phyloP scores from a whole-genome alignment of 805 yeast genomes.

The Teunomyces kruisii region DNA sequence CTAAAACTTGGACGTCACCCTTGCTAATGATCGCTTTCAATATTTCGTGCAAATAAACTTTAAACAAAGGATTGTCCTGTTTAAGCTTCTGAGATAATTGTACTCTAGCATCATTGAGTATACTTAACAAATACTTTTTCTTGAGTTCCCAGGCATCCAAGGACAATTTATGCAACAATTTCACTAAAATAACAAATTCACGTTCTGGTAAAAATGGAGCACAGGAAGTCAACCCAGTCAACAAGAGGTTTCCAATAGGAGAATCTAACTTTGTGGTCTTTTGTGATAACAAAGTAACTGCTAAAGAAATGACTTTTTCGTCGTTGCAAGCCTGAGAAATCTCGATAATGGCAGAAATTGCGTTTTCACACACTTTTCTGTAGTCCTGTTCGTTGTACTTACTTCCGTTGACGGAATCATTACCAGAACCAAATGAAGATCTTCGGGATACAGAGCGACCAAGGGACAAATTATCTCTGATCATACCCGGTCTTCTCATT shows the following conservation, averaged over 20 bases:
- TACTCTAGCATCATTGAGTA: slow-evolving; percentile 52
- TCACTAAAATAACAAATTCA: slow-evolving; percentile 65
- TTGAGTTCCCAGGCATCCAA: slow-evolving; percentile 43
- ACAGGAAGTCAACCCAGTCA: slow-evolving; percentile 62
- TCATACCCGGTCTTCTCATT: slow-evolving; percentile 17
- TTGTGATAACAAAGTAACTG: slow-evolving; percentile 80
- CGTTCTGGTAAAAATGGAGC: slow-evolving; percentile 61
- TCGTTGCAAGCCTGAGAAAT: slow-evolving; percentile 68
- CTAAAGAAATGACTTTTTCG: slow-evolving; percentile 69
- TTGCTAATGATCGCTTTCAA: slow-evolving; percentile 65
- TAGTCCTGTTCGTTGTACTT: slow-evolving; percentile 32
- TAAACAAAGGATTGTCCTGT: slow-evolving; percentile 44
- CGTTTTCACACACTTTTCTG: slow-evolving; percentile 54
- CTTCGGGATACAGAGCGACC: slow-evolving; percentile 10
- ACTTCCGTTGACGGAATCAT: background rate
- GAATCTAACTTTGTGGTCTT: slow-evolving; percentile 54
- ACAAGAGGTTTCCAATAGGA: slow-evolving; percentile 53
- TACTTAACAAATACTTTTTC: slow-evolving; percentile 35
- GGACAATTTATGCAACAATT: slow-evolving; percentile 53
- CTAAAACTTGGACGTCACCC: slow-evolving; percentile 76
- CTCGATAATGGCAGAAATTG: slow-evolving; percentile 65
- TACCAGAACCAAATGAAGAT: slow-evolving; percentile 8
- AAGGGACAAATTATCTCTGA: slow-evolving; percentile 12
- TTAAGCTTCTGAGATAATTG: slow-evolving; percentile 42
- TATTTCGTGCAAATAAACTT: slow-evolving; percentile 61